Base-by-base conservation (phyloP, 192 early-diverging fungal genomes). In the Glomus cerebriforme region DNA sequence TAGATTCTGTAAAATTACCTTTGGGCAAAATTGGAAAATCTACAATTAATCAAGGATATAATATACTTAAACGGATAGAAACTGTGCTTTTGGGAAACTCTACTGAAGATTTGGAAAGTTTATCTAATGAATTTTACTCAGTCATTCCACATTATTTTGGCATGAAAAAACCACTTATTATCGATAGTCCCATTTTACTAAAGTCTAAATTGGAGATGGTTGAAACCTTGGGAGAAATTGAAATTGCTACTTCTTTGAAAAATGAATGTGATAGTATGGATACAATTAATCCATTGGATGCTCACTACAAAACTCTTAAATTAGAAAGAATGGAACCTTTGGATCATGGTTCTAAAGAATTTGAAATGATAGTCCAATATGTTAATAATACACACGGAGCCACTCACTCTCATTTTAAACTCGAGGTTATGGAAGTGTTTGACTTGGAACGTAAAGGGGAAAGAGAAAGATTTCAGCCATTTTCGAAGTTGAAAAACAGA, bases 71-170 rank as follows among this genome's bases (percentile, higher is more conserved):
- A 54, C 32, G 83, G 73, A 87, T 95, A 39, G 79, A 87, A 27
- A 82, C 84, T 5, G 86, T 83, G 39, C 31, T 91, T 8, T n/a
- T 31, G 37, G 29, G 73, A 6, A 31, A 13, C n/a, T 45, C 59
- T 17, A 26, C 4, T 22, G 64, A 75, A 19, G 32, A 77, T 34
- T 64, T 86, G 80, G 37, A 26, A 29, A 39, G 85, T 9, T 81
- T 90, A 29, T 81, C 85, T 1, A 85, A 83, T 76, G 78, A 88
- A 7, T 94, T 92, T 67, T 93, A 95, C 79, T 89, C 92, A 19
- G 85, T 92, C 27, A 92, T 96, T 47, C 95, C 95, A 3, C 92
- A 92, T 59, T 87, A 81, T 3, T 90, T 93, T 82, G 81, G 87
- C 1, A 77, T 59, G 34, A 35, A 29, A 15, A 78, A 78, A 12